Evolutionary conservation across 139 green algal genomes (phyloP), one percentile per base, ranked within the genome.

Genomic region (Coccomyxa sp.): DNA sequence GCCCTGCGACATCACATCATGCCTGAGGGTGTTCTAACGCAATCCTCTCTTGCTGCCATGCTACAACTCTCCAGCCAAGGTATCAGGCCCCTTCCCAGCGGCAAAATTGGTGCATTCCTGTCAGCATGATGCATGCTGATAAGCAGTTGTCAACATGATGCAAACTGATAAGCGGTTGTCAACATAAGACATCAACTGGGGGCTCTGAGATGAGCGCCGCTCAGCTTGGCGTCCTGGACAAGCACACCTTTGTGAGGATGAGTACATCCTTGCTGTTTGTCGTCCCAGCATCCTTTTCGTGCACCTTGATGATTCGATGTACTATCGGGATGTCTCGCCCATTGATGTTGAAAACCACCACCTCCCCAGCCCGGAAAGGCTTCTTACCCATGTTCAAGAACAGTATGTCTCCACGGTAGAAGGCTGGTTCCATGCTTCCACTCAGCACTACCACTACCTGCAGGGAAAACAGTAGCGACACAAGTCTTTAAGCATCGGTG

Each of bases 341-440:
- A 67, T 98, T 88, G 0, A 98, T 88, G 85, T 98, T 98, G 90
- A 99, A 99, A 18, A 99, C 97, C 10, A 99, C 94, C 51, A 98
- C 87, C 67, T 96, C 93, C 0, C 89, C 88, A 27, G 81, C 59
- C 0, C 82, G 38, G 13, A 90, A n/a, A 11, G 85, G 77, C 10
- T 28, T 32, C 14, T 71, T 91, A 59, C 91, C 93, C 90, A 96
- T 94, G 89, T 96, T 92, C 14, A 99, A 86, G 83, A 99, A 99
- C 25, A 99, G 90, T 77, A 99, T 99, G 90, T 99, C 97, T 0
- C 97, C 97, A 0, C 96, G 86, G 77, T 96, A 93, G 84, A 99
- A 99, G 0, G 90, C 97, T 10, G 97, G 97, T 87, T 99, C 97
- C 97, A 99, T 99, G 90, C 92, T 97, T 10, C 97, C 97, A 79